These are phyloP conservation scores for Papiliotrema terrestris DNA, from an alignment of 1,284 basidiomycete genomes.

Conservation along the genomic window DNA sequence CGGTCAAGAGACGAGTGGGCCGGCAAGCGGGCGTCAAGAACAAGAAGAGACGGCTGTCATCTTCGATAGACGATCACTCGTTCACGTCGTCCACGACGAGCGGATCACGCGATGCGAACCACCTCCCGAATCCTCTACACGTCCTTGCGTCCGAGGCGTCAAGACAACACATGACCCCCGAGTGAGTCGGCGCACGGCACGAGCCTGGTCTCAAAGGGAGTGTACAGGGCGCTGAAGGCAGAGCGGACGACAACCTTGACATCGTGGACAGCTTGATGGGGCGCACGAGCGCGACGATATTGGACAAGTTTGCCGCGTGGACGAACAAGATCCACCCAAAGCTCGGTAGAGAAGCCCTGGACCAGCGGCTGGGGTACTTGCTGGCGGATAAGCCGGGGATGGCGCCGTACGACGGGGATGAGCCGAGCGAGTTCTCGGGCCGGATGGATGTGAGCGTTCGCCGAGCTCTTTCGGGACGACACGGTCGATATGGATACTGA, in stretches of 20 bases:
- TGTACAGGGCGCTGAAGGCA: too few species aligned
- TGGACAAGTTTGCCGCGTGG: not conserved
- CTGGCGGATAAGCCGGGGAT: not conserved
- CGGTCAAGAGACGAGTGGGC: not conserved
- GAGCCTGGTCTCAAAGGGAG: not conserved
- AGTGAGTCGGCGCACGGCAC: not conserved
- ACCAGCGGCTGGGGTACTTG: not conserved
- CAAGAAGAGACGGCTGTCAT: not conserved
- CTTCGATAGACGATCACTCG: not conserved
- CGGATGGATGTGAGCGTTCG: constrained; percentile 18
- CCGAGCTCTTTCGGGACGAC: too few species aligned
- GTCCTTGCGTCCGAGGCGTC: constrained; percentile 1
- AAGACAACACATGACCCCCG: not conserved
- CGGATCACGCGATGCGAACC: not conserved
- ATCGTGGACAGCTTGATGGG: not conserved
- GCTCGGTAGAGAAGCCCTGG: not conserved
- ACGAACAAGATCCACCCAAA: not conserved
- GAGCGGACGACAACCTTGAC: not conserved
- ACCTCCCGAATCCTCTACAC: not conserved
- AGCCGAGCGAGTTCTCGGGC: constrained; percentile 12
- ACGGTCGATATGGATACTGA: not conserved
- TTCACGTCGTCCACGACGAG: not conserved
- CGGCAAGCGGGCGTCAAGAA: constrained; percentile 3
- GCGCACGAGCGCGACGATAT: not conserved
- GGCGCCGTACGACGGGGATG: constrained; percentile 1